These are phyloP conservation scores for Durotheca rogersii DNA, from an alignment of 495 filamentous ascomycete genomes.

Conservation along the genomic window DNA sequence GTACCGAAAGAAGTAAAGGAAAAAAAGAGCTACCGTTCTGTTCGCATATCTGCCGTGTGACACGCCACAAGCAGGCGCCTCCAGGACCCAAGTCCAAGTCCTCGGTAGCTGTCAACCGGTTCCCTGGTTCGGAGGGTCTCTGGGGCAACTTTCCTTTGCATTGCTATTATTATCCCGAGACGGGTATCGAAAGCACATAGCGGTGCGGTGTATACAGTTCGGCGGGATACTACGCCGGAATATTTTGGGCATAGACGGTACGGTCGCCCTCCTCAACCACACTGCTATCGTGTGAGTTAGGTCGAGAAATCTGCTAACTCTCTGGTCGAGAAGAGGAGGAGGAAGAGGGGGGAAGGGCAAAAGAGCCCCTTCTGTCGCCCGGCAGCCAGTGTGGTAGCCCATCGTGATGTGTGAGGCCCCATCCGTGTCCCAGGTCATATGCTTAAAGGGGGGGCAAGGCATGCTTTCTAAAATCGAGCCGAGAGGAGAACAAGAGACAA, in stretches of 20 bases:
- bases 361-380: background rate
- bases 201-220: conserved; percentile 1
- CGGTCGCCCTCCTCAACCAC: background rate
- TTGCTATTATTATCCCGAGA: conserved; percentile 15
- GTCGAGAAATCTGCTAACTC: conserved; percentile 5
- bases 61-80: conserved; percentile 33
- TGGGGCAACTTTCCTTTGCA: conserved; percentile 26
- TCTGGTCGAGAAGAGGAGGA: background rate
- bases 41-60: conserved; percentile 31
- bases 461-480: conserved; percentile 3
- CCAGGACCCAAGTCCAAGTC: conserved; percentile 33
- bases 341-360: conserved; percentile 2
- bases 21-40: conserved; percentile 22
- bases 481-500: background rate
- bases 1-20: conserved; percentile 31
- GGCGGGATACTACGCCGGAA: conserved; percentile 1
- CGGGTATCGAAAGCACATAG: conserved; percentile 2
- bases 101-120: conserved; percentile 33
- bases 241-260: background rate
- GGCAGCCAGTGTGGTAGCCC: background rate
- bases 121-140: conserved; percentile 31
- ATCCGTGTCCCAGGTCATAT: conserved; percentile 1
- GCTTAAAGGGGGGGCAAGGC: background rate
- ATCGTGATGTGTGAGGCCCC: conserved; percentile 1
- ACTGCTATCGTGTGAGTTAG: conserved; percentile 1